phyloP scores from a whole-genome alignment of 306 rosid genomes.

The Albizia julibrissin region DNA sequence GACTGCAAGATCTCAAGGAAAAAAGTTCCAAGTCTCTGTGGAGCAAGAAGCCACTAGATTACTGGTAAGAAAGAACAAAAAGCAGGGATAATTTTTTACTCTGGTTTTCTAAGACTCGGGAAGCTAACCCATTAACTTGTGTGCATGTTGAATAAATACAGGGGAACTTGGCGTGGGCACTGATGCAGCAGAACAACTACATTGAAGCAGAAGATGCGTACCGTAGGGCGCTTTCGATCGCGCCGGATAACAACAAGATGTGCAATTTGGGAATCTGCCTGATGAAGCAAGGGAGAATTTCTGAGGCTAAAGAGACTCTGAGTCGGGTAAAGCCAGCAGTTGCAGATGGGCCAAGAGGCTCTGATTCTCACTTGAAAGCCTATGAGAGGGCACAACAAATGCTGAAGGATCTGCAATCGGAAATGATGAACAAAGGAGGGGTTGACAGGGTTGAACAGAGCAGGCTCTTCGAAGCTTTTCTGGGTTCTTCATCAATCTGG shows the following conservation, averaged over 20 bases:
- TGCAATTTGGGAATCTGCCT: constrained; percentile 94
- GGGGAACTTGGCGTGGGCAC: constrained; percentile 99
- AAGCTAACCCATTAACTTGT: neutral
- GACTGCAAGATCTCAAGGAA: constrained; percentile 98
- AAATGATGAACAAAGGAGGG: constrained; percentile 72
- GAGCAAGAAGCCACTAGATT: constrained; percentile 98
- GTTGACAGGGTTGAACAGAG: constrained; percentile 79
- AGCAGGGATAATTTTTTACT: neutral
- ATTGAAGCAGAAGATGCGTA: constrained; percentile 97
- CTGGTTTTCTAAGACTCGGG: neutral
- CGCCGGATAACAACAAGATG: constrained; percentile 95
- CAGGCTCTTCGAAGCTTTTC: constrained; percentile 83
- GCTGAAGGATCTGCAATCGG: constrained; percentile 92
- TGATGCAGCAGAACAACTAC: constrained; percentile 95
- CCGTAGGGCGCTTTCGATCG: constrained; percentile 73
- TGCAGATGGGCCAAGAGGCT: constrained; percentile 95
- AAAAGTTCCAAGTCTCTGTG: constrained; percentile 95
- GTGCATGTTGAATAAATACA: constrained; percentile 26
- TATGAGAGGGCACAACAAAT: constrained; percentile 98
- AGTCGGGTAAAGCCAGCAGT: constrained; percentile 80
- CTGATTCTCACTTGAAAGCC: constrained; percentile 96
- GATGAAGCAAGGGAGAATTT: constrained; percentile 96
- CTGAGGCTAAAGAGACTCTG: constrained; percentile 85
- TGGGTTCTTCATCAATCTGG: constrained; percentile 98
- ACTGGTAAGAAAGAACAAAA: constrained; percentile 59